Base-by-base conservation (phyloP, 129 eudicot genomes). In the Artemisia annua region DNA sequence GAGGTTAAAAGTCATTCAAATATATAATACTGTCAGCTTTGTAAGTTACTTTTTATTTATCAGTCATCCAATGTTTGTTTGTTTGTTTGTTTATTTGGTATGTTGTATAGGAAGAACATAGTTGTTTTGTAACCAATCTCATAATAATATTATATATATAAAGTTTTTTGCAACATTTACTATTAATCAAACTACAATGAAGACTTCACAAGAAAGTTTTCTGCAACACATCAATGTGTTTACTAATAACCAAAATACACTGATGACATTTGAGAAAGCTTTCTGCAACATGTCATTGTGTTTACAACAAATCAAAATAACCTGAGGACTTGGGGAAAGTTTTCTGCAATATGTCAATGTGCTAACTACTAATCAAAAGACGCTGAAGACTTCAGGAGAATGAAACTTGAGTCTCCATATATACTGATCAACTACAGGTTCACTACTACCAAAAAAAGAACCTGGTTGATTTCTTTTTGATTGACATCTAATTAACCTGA, bases 21-120 rank as follows among this genome's bases (percentile, higher is more conserved):
- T 32, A 5, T 32, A 32, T 4, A 32, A 32, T 4, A 32, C 5
- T 32, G 43, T 32, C 43, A 32, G 6, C 43, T 32, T 32, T 32
- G 43, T 32, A 32, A 32, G 43, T 32, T 32, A 32, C 43, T 32
- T 32, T 5, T 32, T 32, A 32, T 32, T 32, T 32, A 32, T 53
- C 35, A 24, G 65, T 39, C 58, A 19, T 61, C 46, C 28, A 32
- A 20, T 8, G 48, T 77, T 58, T 60, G 62, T 32, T 19, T 51
- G 67, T 67, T 20, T 20, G 22, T 20, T 20, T 20, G 22, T 20
- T 20, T 60, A 5, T 32, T 32, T 32, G 32, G 60, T 60, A 43
- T 78, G 73, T 63, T 78, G 77, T 78, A 78, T 78, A 78, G 82
- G 72, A 71, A 71, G 78, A 71, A 78, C 78, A 71, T 53, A 70